Evolutionary conservation across 179 eudicot species (phyloP), one percentile per base, ranked within the genome.

Genomic region (Spergularia azorica): DNA sequence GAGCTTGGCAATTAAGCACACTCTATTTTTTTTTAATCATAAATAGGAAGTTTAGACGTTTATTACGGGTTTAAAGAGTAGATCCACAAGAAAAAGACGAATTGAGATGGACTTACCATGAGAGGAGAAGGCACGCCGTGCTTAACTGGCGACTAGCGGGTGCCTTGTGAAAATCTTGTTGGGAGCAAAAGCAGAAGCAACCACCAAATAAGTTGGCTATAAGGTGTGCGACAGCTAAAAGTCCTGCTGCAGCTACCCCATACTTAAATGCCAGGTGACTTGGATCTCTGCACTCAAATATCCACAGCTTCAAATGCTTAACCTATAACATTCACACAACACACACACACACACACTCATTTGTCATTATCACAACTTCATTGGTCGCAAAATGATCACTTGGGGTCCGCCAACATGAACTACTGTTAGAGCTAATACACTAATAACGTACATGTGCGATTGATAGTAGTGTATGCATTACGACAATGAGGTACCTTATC

Each of bases 201-300:
- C 93, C 95, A 73, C 95, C 91, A 70, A 89, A 67, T 70, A 89
- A 72, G 75, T 88, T 90, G 5, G 91, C 85, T 48, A 90, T 67
- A 55, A 83, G 65, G 62, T 92, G 97, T 6, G 97, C 91, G 11
- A 92, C 55, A 5, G 77, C 73, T 63, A 92, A 65, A 18, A 92
- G 88, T 20, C 71, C 78, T 38, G 86, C 87, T 67, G 96, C 96
- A 8, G 83, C 89, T 14, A 88, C 50, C 15, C 97, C 97, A 3
- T 89, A 77, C 15, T 55, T 83, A 73, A 76, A 92, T 14, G 97
- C 97, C 26, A 86, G 76, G 41, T 87, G 84, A 79, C 94, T 91
- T 68, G 97, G 94, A 7, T 86, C 81, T 78, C 85, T 91, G 69
- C 97, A 91, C 85, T 91, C 97, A 64, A 91, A 88, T 76, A 91